A percentile compares a stretch with the other conserved stretches of the same genome.
These are phyloP conservation scores for Alternaria brassicicola DNA, from an alignment of 2,329 filamentous ascomycete genomes.

Conservation along the genomic window DNA sequence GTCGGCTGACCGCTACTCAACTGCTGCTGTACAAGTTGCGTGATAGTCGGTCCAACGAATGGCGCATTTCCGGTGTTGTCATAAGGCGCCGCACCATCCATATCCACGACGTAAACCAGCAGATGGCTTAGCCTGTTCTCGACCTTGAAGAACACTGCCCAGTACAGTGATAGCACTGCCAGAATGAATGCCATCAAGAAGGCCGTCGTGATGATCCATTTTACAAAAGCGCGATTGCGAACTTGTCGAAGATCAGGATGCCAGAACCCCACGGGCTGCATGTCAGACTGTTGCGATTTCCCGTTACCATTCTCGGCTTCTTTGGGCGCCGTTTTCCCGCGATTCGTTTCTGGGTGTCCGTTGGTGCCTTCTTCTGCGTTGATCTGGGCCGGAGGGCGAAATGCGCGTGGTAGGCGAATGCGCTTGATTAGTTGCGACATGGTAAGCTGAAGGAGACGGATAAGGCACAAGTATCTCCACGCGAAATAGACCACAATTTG, in stretches of 20 bases:
- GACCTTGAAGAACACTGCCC: conserved; percentile 62
- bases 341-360: conserved; percentile 10
- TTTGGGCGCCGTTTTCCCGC: conserved; percentile 11
- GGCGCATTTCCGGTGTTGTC: conserved; percentile 51
- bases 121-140: conserved; percentile 54
- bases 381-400: conserved; percentile 18
- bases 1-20: conserved; percentile 47
- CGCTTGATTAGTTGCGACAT: conserved; percentile 1
- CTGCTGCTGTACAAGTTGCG: conserved; percentile 54
- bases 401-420: conserved; percentile 15
- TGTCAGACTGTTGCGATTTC: conserved; percentile 23
- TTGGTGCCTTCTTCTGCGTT: conserved; percentile 15
- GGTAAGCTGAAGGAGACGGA: not conserved
- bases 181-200: conserved; percentile 64
- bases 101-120: conserved; percentile 66
- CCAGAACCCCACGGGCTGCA: conserved; percentile 55
- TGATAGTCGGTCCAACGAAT: conserved; percentile 63
- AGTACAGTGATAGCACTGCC: conserved; percentile 64
- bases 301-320: conserved; percentile 14
- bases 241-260: conserved; percentile 50
- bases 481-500: not conserved
- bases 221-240: conserved; percentile 47
- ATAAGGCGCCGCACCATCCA: conserved; percentile 65
- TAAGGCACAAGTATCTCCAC: not conserved
- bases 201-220: conserved; percentile 54